phyloP scores from a whole-genome alignment of 2,329 filamentous ascomycete species.

The Graphilbum fragrans region DNA sequence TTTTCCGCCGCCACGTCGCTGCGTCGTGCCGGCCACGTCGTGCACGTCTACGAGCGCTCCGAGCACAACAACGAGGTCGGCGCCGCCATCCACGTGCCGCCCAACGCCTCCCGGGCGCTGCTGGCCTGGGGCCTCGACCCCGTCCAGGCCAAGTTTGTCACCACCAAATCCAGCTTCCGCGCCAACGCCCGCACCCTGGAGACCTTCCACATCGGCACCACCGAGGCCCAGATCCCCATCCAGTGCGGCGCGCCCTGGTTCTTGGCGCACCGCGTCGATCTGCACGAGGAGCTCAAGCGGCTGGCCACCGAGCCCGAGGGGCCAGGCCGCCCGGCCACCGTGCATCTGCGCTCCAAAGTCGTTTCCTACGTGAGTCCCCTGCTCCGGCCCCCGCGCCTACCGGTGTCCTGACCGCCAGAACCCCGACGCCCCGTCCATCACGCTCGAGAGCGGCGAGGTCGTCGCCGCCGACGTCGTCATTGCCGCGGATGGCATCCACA shows the following conservation, averaged over 20 bases:
- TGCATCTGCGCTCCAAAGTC: slow-evolving; percentile 14
- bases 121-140: slow-evolving; percentile 23
- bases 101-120: slow-evolving; percentile 23
- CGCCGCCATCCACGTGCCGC: slow-evolving; percentile 22
- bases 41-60: slow-evolving; percentile 25
- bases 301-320: slow-evolving; percentile 18
- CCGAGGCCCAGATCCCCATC: slow-evolving; percentile 2
- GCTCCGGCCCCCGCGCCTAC: neutral
- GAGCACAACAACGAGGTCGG: slow-evolving; percentile 21
- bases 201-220: slow-evolving; percentile 3
- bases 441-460: slow-evolving; percentile 16
- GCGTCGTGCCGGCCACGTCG: slow-evolving; percentile 20
- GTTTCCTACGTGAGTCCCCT: slow-evolving; percentile 16
- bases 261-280: slow-evolving; percentile 25
- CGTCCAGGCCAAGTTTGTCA: slow-evolving; percentile 3
- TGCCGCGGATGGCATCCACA: slow-evolving; percentile 31
- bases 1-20: slow-evolving; percentile 21
- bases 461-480: slow-evolving; percentile 25
- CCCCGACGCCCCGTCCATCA: slow-evolving; percentile 14
- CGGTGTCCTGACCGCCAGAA: slow-evolving; percentile 9
- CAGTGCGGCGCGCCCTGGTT: slow-evolving; percentile 20
- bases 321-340: slow-evolving; percentile 13
- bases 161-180: slow-evolving; percentile 2
- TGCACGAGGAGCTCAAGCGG: slow-evolving; percentile 22
- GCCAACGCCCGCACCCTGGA: slow-evolving; percentile 16